Conservation (phyloP, 257 asterid species). For the Solanum sitiens region DNA sequence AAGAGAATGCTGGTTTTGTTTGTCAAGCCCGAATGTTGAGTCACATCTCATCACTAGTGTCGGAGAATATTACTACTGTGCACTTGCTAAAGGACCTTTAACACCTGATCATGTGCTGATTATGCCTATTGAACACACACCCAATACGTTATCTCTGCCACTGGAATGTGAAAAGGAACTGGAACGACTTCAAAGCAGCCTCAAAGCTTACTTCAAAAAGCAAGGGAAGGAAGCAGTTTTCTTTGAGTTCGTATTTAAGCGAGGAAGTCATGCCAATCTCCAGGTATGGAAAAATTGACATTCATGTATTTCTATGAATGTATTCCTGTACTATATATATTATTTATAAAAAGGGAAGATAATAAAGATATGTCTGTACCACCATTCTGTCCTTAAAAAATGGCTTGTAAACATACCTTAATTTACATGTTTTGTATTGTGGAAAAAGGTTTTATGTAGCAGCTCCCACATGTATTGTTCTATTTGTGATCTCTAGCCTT, state of each 20-base stretch:
- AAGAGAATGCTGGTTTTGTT: slow-evolving; percentile 95
- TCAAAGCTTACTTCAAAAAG: slow-evolving; percentile 58
- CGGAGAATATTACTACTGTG: slow-evolving; percentile 78
- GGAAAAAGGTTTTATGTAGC: not conserved
- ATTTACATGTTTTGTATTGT: not conserved
- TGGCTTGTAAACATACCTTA: not conserved
- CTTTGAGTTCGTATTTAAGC: slow-evolving; percentile 79
- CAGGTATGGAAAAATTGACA: slow-evolving; percentile 37
- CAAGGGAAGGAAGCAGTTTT: slow-evolving; percentile 75
- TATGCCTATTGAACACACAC: slow-evolving; percentile 76
- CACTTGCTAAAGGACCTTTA: slow-evolving; percentile 91
- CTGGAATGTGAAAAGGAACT: slow-evolving; percentile 66
- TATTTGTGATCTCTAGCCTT: not conserved
- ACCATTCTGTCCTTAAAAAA: not conserved
- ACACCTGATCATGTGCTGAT: slow-evolving; percentile 82
- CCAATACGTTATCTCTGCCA: slow-evolving; percentile 63
- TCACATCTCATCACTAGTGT: slow-evolving; percentile 67
- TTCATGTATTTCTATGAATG: not conserved
- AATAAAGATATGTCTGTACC: not conserved
- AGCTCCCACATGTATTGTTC: not conserved
- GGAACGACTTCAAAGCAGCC: slow-evolving; percentile 44
- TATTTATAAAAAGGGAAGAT: too few species aligned
- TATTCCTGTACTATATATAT: not conserved
- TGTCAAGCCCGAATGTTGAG: slow-evolving; percentile 78
- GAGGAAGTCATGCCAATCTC: slow-evolving; percentile 92